Evolutionary conservation across 1,284 basidiomycete species (phyloP).

Genomic region (Tilletia indica): DNA sequence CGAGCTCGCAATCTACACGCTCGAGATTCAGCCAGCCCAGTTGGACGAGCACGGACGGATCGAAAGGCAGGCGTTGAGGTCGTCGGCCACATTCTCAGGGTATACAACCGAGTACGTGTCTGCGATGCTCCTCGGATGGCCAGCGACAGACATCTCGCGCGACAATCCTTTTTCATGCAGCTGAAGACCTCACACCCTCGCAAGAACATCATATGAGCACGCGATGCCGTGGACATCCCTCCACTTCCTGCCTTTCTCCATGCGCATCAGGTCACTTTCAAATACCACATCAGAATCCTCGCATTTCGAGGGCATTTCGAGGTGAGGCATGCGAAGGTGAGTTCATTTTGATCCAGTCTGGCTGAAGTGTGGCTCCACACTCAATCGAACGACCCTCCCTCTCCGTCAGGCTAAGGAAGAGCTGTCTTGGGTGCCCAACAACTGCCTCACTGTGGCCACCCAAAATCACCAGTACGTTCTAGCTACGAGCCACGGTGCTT

Average conservation of each 20-base stretch:
- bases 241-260: constrained; percentile 72
- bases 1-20: too few relatives aligned
- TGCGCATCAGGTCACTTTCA: constrained; percentile 73
- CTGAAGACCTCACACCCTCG: constrained; percentile 85
- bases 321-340: constrained; percentile 70
- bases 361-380: not conserved
- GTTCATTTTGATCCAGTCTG: constrained; percentile 34
- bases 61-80: too few relatives aligned
- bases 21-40: too few relatives aligned
- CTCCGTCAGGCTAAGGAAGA: constrained; percentile 71
- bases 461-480: constrained; percentile 79
- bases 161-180: constrained; percentile 58
- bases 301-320: constrained; percentile 92
- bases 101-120: too few relatives aligned
- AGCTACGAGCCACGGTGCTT: too few relatives aligned
- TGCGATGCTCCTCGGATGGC: too few relatives aligned
- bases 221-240: constrained; percentile 83
- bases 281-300: constrained; percentile 90
- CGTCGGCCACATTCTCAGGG: too few relatives aligned
- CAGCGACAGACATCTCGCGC: not conserved
- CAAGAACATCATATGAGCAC: constrained; percentile 84
- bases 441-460: constrained; percentile 69
- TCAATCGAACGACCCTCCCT: not conserved
- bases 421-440: constrained; percentile 75
- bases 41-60: too few relatives aligned